These are phyloP conservation scores for Scutellaria barbata DNA, from an alignment of 257 asterid species.

Conservation along the genomic window DNA sequence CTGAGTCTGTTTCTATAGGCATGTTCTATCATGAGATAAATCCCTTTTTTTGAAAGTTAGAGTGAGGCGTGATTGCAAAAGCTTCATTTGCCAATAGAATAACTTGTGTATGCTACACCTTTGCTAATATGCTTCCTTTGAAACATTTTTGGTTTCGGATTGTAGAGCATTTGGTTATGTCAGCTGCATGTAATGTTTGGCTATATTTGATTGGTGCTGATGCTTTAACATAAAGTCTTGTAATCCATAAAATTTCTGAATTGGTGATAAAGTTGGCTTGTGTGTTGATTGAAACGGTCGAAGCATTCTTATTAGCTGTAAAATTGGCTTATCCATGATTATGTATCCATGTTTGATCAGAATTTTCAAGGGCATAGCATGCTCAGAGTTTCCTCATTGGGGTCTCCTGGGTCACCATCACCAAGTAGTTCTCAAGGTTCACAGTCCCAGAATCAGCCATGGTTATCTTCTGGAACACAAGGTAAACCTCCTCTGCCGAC, in stretches of 20 bases:
- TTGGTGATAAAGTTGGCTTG: neutral
- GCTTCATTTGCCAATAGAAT: neutral
- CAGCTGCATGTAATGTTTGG: neutral
- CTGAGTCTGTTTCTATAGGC: neutral
- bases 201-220: neutral
- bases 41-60: neutral
- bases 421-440: slow-evolving; percentile 58
- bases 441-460: slow-evolving; percentile 74
- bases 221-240: neutral
- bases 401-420: slow-evolving; percentile 63
- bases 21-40: neutral
- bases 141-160: neutral
- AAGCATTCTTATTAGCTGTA: slow-evolving; percentile 17
- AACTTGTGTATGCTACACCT: slow-evolving; percentile 10
- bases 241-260: slow-evolving; percentile 3
- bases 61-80: slow-evolving; percentile 18
- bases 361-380: slow-evolving; percentile 80
- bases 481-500: slow-evolving; percentile 81
- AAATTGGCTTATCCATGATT: slow-evolving; percentile 7
- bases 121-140: slow-evolving; percentile 2
- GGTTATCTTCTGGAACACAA: slow-evolving; percentile 76
- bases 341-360: slow-evolving; percentile 41
- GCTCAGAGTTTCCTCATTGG: slow-evolving; percentile 67
- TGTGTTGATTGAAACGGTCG: slow-evolving; percentile 20
- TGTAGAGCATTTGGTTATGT: neutral